phyloP scores from a whole-genome alignment of 2,329 filamentous ascomycete species.

The Blastomyces silverae region DNA sequence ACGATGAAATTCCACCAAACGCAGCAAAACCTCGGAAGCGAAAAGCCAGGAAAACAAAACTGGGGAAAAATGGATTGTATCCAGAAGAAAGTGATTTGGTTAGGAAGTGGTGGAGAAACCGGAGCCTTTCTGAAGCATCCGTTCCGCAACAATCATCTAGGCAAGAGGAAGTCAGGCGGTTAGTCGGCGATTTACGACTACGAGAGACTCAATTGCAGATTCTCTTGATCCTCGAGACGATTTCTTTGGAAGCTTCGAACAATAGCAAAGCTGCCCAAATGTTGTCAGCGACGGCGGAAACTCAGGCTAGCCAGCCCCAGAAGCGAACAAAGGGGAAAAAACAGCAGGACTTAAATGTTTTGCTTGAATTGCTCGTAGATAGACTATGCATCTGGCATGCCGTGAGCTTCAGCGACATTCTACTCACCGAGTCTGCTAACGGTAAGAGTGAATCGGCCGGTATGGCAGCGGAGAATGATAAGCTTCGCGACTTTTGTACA shows the following conservation, averaged over 20 bases:
- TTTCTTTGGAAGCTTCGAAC: constrained; percentile 36
- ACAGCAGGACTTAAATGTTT: constrained; percentile 37
- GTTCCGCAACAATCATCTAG: constrained; percentile 28
- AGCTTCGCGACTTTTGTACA: constrained; percentile 45
- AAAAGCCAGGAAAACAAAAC: constrained; percentile 31
- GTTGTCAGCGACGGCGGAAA: constrained; percentile 22
- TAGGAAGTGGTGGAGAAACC: constrained; percentile 43
- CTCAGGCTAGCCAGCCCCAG: constrained; percentile 20
- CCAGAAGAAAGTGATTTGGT: constrained; percentile 41
- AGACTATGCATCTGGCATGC: constrained; percentile 48
- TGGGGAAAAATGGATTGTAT: constrained; percentile 45
- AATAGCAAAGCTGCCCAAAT: constrained; percentile 11
- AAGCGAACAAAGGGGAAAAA: constrained; percentile 26
- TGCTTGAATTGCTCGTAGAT: constrained; percentile 45
- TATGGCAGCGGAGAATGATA: constrained; percentile 36
- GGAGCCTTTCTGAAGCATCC: constrained; percentile 27
- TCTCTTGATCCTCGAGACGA: constrained; percentile 44
- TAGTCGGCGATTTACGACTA: constrained; percentile 41
- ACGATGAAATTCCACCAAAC: constrained; percentile 28
- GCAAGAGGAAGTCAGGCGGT: constrained; percentile 36
- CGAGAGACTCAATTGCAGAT: constrained; percentile 47
- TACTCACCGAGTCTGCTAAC: constrained; percentile 26
- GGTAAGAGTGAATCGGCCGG: constrained; percentile 27
- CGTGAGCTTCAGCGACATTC: constrained; percentile 34
- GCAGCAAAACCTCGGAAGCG: constrained; percentile 30